Evolutionary conservation across 2,329 filamentous ascomycete species (phyloP).

Genomic region (Xylaria digitata): DNA sequence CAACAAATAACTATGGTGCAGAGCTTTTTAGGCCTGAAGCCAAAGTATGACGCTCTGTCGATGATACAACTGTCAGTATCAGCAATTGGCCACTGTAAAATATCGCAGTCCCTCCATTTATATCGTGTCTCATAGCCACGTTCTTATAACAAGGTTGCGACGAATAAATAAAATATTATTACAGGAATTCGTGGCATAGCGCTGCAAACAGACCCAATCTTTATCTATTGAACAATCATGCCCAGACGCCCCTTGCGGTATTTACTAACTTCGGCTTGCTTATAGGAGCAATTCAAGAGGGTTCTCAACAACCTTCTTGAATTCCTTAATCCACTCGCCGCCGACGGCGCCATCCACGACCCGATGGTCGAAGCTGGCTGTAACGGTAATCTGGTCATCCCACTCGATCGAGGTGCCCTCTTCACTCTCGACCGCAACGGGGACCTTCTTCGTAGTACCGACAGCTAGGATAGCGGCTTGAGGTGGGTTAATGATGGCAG

Average conservation of each 20-base stretch:
- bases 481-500: slow-evolving; percentile 98
- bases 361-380: slow-evolving; percentile 98
- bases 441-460: slow-evolving; percentile 95
- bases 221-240: slow-evolving; percentile 49
- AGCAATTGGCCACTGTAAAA: slow-evolving; percentile 3
- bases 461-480: slow-evolving; percentile 96
- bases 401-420: slow-evolving; percentile 85
- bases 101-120: slow-evolving; percentile 3
- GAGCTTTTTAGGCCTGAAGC: slow-evolving; percentile 1
- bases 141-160: slow-evolving; percentile 13
- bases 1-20: slow-evolving; percentile 2
- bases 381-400: slow-evolving; percentile 97
- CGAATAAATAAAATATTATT: slow-evolving; percentile 37
- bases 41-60: slow-evolving; percentile 5
- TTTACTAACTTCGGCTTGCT: slow-evolving; percentile 42
- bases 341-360: slow-evolving; percentile 96
- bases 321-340: slow-evolving; percentile 93
- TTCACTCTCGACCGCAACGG: slow-evolving; percentile 85
- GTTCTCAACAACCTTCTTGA: slow-evolving; percentile 99
- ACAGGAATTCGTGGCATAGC: slow-evolving; percentile 47
- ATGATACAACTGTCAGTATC: slow-evolving; percentile 13
- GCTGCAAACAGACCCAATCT: slow-evolving; percentile 47
- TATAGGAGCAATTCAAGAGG: slow-evolving; percentile 94
- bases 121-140: slow-evolving; percentile 23
- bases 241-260: slow-evolving; percentile 46